Base-by-base conservation (phyloP, 192 early-diverging fungal species). In the Coemansia sp. region DNA sequence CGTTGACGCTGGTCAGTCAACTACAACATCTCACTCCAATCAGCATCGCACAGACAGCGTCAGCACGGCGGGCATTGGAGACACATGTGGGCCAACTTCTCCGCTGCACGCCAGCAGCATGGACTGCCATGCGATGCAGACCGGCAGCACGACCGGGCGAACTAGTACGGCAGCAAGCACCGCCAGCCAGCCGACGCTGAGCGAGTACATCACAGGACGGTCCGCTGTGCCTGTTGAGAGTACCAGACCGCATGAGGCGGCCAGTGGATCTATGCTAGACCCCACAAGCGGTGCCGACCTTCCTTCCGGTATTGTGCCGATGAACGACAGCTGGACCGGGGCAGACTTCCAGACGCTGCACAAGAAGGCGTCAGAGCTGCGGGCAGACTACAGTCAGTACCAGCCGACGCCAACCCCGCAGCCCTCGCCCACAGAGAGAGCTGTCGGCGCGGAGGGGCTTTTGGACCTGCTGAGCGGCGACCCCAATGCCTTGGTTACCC, bases 331-430 rank as follows among this genome's bases (percentile, higher is more conserved):
- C 62, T 77, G 75, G 75, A 64, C 75, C 16, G 69, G 69, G 12
- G 54, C 58, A 18, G 54, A 77, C 54, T 71, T 77, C 47, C 53
- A 64, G 30, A 31, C 32, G 32, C 69, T 77, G 19, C 75, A 61
- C 22, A 67, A 61, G 24, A 49, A 71, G 35, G 69, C 75, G 16
- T 52, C 65, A 2, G 69, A 68, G 47, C 54, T 77, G 16, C 50
- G 60, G 5, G 58, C 52, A 16, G 70, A 71, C 45, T 71, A 78
- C 28, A 53, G 54, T 46, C 60, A 68, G 33, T 78, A 71, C 46
- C 75, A 78, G 59, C 62, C 77, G 5, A 80, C 77, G 10, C 77
- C 77, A 4, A 80, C 77, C 24, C 77, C 77, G 1, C 64, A 80
- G 52, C 77, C 73, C 58, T 80, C 77, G 56, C 77, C 77, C 40